A percentile compares a stretch with the other conserved stretches of the same genome.
Conservation (phyloP, 495 filamentous ascomycete species). For the Penicillium cinerascens region DNA sequence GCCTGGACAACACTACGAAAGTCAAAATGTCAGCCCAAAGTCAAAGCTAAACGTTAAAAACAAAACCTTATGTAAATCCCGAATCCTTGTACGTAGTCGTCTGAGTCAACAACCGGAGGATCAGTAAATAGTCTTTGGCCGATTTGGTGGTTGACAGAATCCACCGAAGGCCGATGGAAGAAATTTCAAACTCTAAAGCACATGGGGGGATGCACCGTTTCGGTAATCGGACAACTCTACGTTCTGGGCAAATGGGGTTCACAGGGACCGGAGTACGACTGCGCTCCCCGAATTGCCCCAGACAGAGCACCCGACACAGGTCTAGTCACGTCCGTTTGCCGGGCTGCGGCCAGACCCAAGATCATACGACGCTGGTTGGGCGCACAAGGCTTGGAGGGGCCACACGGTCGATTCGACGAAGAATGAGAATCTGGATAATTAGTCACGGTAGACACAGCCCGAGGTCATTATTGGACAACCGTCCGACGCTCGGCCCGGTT, state of each 20-base stretch:
- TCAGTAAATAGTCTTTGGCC: neutral
- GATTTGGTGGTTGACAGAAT: neutral
- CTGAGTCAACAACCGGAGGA: too few relatives aligned
- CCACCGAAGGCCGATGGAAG: neutral
- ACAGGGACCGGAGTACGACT: neutral
- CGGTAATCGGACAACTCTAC: too few relatives aligned
- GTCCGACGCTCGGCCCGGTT: constrained; percentile 15
- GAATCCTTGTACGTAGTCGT: too few relatives aligned
- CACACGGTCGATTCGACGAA: neutral
- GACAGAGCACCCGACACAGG: too few relatives aligned
- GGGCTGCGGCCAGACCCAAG: neutral
- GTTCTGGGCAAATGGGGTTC: neutral
- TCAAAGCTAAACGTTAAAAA: neutral
- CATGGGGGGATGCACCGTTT: too few relatives aligned
- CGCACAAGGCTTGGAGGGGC: neutral
- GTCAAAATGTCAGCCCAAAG: neutral
- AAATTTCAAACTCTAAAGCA: neutral
- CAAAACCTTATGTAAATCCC: too few relatives aligned
- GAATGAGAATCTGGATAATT: neutral
- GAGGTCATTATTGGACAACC: constrained; percentile 5
- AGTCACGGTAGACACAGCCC: neutral
- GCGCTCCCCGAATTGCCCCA: neutral
- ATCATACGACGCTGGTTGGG: neutral
- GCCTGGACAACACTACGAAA: neutral
- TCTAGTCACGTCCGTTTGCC: neutral